A percentile compares a stretch with the other conserved stretches of the same genome.
These are phyloP conservation scores for Carnegiea gigantea DNA, from an alignment of 179 eudicot genomes.

Conservation along the genomic window DNA sequence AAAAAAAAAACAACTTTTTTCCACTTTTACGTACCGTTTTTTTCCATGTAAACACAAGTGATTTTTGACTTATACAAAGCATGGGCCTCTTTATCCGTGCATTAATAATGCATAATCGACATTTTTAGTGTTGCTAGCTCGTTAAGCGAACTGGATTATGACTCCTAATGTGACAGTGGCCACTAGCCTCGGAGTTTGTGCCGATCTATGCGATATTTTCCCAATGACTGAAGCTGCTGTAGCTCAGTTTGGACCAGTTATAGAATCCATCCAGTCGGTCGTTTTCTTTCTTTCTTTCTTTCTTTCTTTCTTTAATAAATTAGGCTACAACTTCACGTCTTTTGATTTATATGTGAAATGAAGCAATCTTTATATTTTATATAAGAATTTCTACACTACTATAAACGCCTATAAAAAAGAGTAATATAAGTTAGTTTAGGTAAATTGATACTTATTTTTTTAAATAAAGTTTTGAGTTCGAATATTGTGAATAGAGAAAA, in stretches of 20 bases:
- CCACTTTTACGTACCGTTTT: background rate
- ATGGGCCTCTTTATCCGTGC: background rate
- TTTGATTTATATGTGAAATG: too few relatives aligned
- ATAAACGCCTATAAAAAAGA: too few relatives aligned
- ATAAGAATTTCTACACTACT: too few relatives aligned
- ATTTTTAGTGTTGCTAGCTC: background rate
- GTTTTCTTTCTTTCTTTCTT: too few relatives aligned
- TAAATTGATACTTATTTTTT: too few relatives aligned
- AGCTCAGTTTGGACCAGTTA: background rate
- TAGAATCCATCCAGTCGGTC: background rate
- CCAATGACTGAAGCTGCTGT: background rate
- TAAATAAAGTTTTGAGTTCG: too few relatives aligned
- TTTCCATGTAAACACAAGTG: background rate
- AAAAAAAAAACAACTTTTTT: background rate
- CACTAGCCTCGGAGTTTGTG: too few relatives aligned
- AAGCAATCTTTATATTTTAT: too few relatives aligned
- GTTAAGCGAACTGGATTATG: background rate
- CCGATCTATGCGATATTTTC: background rate
- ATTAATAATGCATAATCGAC: background rate
- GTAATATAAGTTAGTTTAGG: too few relatives aligned
- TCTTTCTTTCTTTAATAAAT: too few relatives aligned
- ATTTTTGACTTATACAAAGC: background rate
- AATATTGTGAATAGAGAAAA: too few relatives aligned
- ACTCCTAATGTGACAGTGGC: background rate
- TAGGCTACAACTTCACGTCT: too few relatives aligned